phyloP scores from a whole-genome alignment of 495 filamentous ascomycete species.

The Venustampulla echinocandica region DNA sequence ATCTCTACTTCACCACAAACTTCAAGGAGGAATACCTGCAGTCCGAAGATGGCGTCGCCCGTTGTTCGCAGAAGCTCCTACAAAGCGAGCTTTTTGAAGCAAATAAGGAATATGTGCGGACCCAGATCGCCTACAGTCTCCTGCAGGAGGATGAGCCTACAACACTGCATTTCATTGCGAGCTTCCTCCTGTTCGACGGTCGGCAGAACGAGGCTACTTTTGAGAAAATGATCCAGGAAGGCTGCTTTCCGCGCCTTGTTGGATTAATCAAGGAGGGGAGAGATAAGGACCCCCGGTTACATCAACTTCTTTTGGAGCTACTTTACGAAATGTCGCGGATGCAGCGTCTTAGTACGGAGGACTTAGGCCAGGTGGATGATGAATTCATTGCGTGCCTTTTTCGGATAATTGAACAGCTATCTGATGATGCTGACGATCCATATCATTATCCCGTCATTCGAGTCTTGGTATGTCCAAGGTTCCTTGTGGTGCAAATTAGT shows the following conservation, averaged over 20 bases:
- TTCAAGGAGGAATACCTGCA: constrained; percentile 76
- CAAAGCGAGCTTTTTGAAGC: constrained; percentile 62
- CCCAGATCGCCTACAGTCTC: constrained; percentile 85
- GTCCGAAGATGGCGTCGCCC: constrained; percentile 78
- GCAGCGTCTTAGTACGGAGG: constrained; percentile 68
- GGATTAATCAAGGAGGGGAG: constrained; percentile 65
- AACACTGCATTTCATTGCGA: constrained; percentile 71
- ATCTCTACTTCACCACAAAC: constrained; percentile 67
- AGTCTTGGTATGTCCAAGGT: constrained; percentile 63
- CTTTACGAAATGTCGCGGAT: constrained; percentile 97
- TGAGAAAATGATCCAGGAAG: constrained; percentile 78
- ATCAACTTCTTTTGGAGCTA: constrained; percentile 75
- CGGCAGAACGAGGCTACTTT: constrained; percentile 69
- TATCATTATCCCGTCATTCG: constrained; percentile 95
- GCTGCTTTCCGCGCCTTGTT: constrained; percentile 71
- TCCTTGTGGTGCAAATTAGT: constrained; percentile 2
- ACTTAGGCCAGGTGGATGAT: constrained; percentile 76
- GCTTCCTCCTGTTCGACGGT: constrained; percentile 87
- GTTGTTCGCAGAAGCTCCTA: constrained; percentile 74
- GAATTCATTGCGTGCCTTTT: constrained; percentile 78
- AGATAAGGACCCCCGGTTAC: constrained; percentile 58
- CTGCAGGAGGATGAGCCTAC: constrained; percentile 80
- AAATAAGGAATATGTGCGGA: constrained; percentile 80
- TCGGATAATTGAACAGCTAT: constrained; percentile 77
- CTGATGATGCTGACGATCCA: constrained; percentile 84